Evolutionary conservation across 1,284 basidiomycete genomes (phyloP).

Genomic region (Phylloporus sp.): DNA sequence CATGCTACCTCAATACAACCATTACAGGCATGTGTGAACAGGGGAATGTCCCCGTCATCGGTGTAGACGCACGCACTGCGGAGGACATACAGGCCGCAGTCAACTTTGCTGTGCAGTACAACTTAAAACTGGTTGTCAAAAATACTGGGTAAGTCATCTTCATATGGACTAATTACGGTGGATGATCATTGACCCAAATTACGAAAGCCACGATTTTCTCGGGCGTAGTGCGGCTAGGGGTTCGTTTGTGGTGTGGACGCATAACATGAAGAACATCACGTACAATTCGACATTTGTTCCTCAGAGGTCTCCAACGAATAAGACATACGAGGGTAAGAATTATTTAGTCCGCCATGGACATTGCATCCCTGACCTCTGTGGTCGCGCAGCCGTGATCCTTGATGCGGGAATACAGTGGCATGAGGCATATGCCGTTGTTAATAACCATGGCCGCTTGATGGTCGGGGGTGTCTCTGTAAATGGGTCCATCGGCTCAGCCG

Average conservation of each 20-base stretch:
- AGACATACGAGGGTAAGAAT: conserved; percentile 23
- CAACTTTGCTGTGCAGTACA: conserved; percentile 41
- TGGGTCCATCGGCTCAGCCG: conserved; percentile 48
- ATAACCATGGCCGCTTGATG: conserved; percentile 43
- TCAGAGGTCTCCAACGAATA: conserved; percentile 32
- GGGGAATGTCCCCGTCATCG: conserved; percentile 22
- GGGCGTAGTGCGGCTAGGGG: conserved; percentile 38
- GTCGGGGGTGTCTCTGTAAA: conserved; percentile 41
- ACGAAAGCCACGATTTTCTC: conserved; percentile 44
- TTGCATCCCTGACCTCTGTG: not conserved
- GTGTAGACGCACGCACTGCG: conserved; percentile 39
- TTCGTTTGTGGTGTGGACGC: conserved; percentile 51
- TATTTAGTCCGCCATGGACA: not conserved
- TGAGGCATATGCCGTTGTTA: conserved; percentile 50
- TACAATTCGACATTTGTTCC: conserved; percentile 43
- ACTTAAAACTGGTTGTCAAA: conserved; percentile 56
- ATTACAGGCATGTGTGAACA: conserved; percentile 17
- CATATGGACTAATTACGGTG: not conserved
- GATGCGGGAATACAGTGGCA: conserved; percentile 56
- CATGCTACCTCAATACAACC: conserved; percentile 27
- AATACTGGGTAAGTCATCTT: conserved; percentile 51
- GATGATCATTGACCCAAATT: not conserved
- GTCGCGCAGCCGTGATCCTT: conserved; percentile 44
- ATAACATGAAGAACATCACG: conserved; percentile 35
- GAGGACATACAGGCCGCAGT: conserved; percentile 49